These are phyloP conservation scores for Polysphondylium violaceum DNA, from an alignment of 78 protist species.

Conservation along the genomic window DNA sequence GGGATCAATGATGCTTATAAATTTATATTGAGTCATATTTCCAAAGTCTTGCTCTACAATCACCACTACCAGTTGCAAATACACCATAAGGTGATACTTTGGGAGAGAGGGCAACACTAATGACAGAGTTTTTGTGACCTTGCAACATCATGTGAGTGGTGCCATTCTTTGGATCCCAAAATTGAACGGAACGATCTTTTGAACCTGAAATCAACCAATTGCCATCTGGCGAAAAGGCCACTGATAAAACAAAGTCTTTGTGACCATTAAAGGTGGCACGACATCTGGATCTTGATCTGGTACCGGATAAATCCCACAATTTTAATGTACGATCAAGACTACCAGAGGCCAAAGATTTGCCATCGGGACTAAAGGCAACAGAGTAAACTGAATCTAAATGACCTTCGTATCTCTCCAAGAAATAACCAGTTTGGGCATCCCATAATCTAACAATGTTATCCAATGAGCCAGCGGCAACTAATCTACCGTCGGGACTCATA, in stretches of 20 bases:
- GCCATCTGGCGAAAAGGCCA: slow-evolving; percentile 90
- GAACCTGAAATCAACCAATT: slow-evolving; percentile 91
- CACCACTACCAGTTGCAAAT: slow-evolving; percentile 93
- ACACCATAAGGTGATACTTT: slow-evolving; percentile 29
- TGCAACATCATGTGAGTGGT: slow-evolving; percentile 79
- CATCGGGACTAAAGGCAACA: slow-evolving; percentile 93
- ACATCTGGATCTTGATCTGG: slow-evolving; percentile 78
- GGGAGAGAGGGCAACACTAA: slow-evolving; percentile 86
- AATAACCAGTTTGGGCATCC: slow-evolving; percentile 89
- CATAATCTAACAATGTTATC: slow-evolving; percentile 91
- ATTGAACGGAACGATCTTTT: slow-evolving; percentile 90
- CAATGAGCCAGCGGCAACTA: slow-evolving; percentile 92
- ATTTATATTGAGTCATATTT: no score
- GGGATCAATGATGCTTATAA: no score
- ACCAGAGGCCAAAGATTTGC: slow-evolving; percentile 90
- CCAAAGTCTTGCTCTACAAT: slow-evolving; percentile 87
- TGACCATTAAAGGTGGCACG: slow-evolving; percentile 86
- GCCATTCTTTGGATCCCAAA: slow-evolving; percentile 89
- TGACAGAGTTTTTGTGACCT: slow-evolving; percentile 92
- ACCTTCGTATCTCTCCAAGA: slow-evolving; percentile 90
- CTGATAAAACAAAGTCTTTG: slow-evolving; percentile 91
- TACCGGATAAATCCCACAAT: slow-evolving; percentile 89
- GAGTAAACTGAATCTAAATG: slow-evolving; percentile 91
- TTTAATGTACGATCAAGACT: slow-evolving; percentile 88
- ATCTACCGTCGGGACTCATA: slow-evolving; percentile 82